phyloP scores from a whole-genome alignment of 2,329 filamentous ascomycete genomes.

The Macrophomina phaseolina region DNA sequence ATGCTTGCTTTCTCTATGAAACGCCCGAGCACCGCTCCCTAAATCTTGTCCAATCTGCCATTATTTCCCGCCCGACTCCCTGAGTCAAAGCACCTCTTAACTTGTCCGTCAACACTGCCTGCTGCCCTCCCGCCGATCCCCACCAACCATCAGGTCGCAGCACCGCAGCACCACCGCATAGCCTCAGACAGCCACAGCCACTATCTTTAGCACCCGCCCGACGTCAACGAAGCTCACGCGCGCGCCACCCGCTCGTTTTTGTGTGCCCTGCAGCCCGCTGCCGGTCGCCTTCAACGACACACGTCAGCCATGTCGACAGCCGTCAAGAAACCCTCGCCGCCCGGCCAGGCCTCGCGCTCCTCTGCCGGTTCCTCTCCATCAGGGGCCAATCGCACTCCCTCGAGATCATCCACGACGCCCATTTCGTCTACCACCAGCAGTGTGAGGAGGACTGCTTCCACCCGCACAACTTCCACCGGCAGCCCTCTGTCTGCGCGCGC shows the following conservation, averaged over 20 bases:
- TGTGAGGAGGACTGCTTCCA: constrained; percentile 26
- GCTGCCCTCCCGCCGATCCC: constrained; percentile 18
- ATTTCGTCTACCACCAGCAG: constrained; percentile 4
- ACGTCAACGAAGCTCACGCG: constrained; percentile 7
- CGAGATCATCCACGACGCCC: constrained; percentile 34
- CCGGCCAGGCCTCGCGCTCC: constrained; percentile 39
- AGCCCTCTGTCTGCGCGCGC: constrained; percentile 48
- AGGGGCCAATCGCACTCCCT: constrained; percentile 40
- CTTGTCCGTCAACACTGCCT: constrained; percentile 11
- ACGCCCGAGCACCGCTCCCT: constrained; percentile 27
- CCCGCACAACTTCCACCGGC: constrained; percentile 33
- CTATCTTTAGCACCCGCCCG: constrained; percentile 25
- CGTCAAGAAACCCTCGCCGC: constrained; percentile 43
- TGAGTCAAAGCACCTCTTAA: constrained; percentile 15
- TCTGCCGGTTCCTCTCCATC: constrained; percentile 38
- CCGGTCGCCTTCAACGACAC: constrained; percentile 7
- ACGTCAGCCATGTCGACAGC: constrained; percentile 40
- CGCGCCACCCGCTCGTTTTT: constrained; percentile 18
- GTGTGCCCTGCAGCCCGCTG: constrained; percentile 18
- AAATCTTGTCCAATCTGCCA: constrained; percentile 23
- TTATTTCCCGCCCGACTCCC: constrained; percentile 23
- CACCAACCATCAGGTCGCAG: not conserved
- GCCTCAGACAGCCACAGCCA: constrained; percentile 23
- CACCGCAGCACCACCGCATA: constrained; percentile 24
- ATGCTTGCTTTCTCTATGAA: constrained; percentile 26